Evolutionary conservation across 306 rosid genomes (phyloP).

Genomic region (Rosa rugosa): DNA sequence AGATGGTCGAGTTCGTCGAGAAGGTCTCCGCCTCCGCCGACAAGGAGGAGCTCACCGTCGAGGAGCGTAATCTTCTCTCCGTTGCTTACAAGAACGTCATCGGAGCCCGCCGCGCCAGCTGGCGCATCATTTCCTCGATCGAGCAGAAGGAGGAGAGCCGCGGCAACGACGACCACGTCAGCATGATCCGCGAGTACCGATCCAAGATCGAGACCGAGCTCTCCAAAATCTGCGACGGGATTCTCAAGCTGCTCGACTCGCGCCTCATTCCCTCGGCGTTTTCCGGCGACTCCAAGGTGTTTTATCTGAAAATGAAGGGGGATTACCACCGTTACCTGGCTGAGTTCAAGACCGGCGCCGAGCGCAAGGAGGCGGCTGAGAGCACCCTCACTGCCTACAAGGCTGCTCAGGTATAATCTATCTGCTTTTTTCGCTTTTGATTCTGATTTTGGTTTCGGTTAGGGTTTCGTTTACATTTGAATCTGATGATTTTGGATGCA

Average conservation of each 20-base stretch:
- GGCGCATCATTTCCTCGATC: constrained; percentile 97
- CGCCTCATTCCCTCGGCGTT: constrained; percentile 89
- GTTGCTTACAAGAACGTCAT: constrained; percentile 97
- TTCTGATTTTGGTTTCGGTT: neutral
- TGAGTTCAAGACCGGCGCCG: constrained; percentile 96
- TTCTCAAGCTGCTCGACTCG: constrained; percentile 91
- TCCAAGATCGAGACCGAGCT: constrained; percentile 96
- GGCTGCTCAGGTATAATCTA: constrained; percentile 75
- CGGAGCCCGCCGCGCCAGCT: constrained; percentile 88
- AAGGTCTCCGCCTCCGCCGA: constrained; percentile 87
- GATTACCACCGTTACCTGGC: constrained; percentile 97
- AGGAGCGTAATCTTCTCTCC: constrained; percentile 93
- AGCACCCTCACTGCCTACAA: constrained; percentile 95
- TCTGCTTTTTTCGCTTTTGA: neutral
- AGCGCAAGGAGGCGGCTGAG: constrained; percentile 98
- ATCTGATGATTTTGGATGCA: neutral
- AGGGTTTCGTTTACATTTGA: neutral
- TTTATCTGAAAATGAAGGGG: constrained; percentile 98
- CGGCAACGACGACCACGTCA: constrained; percentile 93
- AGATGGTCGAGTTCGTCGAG: constrained; percentile 99
- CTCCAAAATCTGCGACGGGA: constrained; percentile 89
- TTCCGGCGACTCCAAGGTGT: constrained; percentile 94
- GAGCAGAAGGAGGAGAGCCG: constrained; percentile 99
- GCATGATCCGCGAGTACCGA: constrained; percentile 87
- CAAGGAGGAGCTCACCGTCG: constrained; percentile 85